Conservation (phyloP, 2,329 filamentous ascomycete genomes). For the Pseudogymnoascus sp. region DNA sequence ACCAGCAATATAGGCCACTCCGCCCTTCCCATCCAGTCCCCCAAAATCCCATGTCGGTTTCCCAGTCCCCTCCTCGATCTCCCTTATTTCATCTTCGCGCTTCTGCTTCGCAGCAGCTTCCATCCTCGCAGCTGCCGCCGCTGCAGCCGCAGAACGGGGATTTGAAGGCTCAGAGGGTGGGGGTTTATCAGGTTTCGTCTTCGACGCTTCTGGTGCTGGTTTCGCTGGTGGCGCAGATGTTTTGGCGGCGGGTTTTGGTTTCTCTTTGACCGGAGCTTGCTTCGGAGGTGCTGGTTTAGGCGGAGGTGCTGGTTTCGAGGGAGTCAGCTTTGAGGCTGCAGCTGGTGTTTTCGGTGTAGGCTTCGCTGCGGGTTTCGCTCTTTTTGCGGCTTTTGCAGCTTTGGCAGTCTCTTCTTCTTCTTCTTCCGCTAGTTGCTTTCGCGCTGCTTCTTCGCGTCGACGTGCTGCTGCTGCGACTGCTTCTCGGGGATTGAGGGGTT, state of each 20-base stretch:
- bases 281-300: background rate
- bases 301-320: background rate
- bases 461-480: background rate
- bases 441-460: background rate
- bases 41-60: background rate
- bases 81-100: background rate
- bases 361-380: background rate
- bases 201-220: background rate
- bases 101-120: background rate
- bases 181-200: background rate
- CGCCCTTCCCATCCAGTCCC: background rate
- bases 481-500: background rate
- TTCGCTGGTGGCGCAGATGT: background rate
- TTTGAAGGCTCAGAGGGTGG: background rate
- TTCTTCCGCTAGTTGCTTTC: background rate
- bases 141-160: background rate
- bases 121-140: background rate
- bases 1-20: background rate
- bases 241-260: background rate
- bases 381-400: background rate
- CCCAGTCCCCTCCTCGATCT: background rate
- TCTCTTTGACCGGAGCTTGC: background rate
- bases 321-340: background rate
- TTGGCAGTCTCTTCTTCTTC: background rate
- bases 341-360: background rate